Conservation (phyloP, 225 moss, liverwort and hornwort species). For the Ulota crispa region DNA sequence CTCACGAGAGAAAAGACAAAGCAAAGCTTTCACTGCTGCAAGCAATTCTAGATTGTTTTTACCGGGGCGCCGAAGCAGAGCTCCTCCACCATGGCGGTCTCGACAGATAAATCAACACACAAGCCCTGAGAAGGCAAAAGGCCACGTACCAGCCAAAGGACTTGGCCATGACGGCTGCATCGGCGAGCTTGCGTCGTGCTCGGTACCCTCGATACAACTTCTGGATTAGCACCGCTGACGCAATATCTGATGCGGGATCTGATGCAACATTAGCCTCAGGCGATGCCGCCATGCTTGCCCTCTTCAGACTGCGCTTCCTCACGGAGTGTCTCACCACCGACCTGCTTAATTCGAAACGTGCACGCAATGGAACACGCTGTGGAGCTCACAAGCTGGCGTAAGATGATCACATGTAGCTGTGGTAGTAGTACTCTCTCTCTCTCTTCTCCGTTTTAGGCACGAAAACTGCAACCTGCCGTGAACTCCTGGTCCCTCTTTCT, state of each 20-base stretch:
- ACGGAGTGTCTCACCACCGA: background rate
- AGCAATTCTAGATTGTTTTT: background rate
- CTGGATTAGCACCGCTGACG: conserved; percentile 73
- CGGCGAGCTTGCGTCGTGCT: conserved; percentile 69
- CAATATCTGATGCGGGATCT: background rate
- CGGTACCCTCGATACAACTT: conserved; percentile 70
- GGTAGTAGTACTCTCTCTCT: too few relatives aligned
- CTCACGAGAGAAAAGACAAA: background rate
- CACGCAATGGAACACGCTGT: background rate
- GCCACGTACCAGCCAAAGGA: conserved; percentile 70
- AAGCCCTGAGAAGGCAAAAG: background rate
- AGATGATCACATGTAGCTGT: background rate
- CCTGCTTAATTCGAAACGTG: background rate
- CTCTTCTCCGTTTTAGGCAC: background rate
- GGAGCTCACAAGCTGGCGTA: background rate
- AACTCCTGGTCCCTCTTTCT: background rate
- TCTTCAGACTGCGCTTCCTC: background rate
- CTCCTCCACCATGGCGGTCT: background rate
- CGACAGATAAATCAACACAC: background rate
- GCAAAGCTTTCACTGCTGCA: background rate
- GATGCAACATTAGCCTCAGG: background rate
- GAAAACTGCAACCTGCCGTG: background rate
- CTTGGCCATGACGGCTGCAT: conserved; percentile 79
- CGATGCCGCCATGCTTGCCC: conserved; percentile 18
- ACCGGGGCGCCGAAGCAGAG: background rate